Percentiles rank a stretch among this genome's conserved stretches.
Conservation (phyloP, 164 flowering plant species). For the Paratinospora sagittata region DNA sequence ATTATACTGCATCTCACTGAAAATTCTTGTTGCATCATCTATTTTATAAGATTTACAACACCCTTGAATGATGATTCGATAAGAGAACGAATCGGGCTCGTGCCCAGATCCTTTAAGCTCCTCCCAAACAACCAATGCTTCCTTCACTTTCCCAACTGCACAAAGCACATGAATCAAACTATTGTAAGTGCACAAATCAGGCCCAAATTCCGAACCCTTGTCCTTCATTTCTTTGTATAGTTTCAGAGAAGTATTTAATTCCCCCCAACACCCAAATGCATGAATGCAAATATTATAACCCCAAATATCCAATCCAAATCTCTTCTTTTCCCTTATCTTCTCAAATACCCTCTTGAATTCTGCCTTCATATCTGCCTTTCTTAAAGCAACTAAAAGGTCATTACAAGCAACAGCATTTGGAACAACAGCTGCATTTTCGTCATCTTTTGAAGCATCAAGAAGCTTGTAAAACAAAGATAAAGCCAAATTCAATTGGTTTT, state of each 20-base stretch:
- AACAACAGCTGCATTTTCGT: constrained; percentile 7
- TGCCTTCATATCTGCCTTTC: constrained; percentile 61
- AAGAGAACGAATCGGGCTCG: constrained; percentile 69
- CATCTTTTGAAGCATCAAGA: constrained; percentile 25
- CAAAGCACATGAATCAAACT: constrained; percentile 70
- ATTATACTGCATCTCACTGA: constrained; percentile 71
- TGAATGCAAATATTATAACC: constrained; percentile 89
- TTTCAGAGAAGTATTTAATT: constrained; percentile 43
- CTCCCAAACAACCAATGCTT: constrained; percentile 69
- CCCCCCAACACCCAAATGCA: constrained; percentile 92
- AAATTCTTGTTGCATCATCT: constrained; percentile 58
- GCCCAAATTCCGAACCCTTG: constrained; percentile 30
- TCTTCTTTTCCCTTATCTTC: constrained; percentile 40
- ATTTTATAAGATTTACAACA: constrained; percentile 58
- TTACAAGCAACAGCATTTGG: constrained; percentile 53
- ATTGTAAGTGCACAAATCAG: constrained; percentile 89
- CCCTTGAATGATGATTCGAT: constrained; percentile 70
- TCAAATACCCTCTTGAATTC: constrained; percentile 46
- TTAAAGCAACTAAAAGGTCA: constrained; percentile 60
- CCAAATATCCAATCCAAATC: constrained; percentile 46
- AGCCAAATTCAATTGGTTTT: constrained; percentile 54
- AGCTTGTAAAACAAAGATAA: constrained; percentile 60
- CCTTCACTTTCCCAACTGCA: constrained; percentile 63
- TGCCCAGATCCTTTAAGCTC: constrained; percentile 79
- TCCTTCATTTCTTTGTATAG: constrained; percentile 86